phyloP scores from a whole-genome alignment of 805 yeast species.

The Cyberlindnera xylosilytica region DNA sequence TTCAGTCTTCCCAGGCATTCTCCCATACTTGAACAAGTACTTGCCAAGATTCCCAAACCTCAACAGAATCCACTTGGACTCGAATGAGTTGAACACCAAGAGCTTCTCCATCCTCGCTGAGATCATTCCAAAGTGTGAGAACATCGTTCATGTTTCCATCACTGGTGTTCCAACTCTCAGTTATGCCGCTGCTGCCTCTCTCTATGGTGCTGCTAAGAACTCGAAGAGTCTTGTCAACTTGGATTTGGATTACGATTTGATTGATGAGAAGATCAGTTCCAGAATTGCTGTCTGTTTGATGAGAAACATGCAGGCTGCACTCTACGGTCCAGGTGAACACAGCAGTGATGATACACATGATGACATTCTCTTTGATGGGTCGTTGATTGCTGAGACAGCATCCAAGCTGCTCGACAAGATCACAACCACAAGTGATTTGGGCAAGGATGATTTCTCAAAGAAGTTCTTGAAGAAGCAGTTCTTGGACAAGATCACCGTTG shows the following conservation, averaged over 20 bases:
- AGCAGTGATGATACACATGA: conserved; percentile 41
- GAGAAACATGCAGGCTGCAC: conserved; percentile 70
- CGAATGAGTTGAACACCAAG: conserved; percentile 54
- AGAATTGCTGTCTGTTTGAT: conserved; percentile 76
- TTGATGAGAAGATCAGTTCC: conserved; percentile 63
- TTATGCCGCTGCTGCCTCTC: conserved; percentile 57
- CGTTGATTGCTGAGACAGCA: conserved; percentile 70
- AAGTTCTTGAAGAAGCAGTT: conserved; percentile 37
- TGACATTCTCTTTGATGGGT: conserved; percentile 74
- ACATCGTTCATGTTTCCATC: conserved; percentile 66
- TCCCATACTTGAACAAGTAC: conserved; percentile 54
- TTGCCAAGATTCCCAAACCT: conserved; percentile 67
- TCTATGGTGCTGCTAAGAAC: conserved; percentile 66
- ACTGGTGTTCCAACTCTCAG: conserved; percentile 58
- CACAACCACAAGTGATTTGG: conserved; percentile 20
- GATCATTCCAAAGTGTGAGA: conserved; percentile 63
- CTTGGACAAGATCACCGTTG: conserved; percentile 38
- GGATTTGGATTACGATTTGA: conserved; percentile 60
- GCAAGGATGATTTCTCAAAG: conserved; percentile 33
- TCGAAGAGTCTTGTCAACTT: conserved; percentile 63
- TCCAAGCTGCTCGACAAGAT: conserved; percentile 53
- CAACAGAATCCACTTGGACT: conserved; percentile 67
- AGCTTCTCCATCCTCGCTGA: conserved; percentile 61
- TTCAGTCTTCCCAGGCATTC: conserved; percentile 59
- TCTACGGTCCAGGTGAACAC: conserved; percentile 25